A percentile compares a stretch with the other conserved stretches of the same genome.
phyloP scores from a whole-genome alignment of 192 early-diverging fungal species.

The Funneliformis mosseae region DNA sequence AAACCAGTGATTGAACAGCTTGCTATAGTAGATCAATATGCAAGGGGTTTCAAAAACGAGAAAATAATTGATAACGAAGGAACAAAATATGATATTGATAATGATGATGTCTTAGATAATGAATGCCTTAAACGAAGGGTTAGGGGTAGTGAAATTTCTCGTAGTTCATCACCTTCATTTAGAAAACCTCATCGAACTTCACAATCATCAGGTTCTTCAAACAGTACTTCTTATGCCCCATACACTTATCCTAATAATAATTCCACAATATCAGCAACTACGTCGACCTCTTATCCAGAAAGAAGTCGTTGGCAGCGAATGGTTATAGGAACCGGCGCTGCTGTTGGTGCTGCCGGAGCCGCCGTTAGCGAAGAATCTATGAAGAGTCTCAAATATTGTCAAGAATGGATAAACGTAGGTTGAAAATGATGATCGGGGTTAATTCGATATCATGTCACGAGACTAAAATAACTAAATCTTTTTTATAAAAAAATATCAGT shows the following conservation, averaged over 20 bases:
- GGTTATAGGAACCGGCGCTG: conserved; percentile 61
- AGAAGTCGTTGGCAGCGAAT: conserved; percentile 61
- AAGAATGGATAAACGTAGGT: conserved; percentile 76
- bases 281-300: not conserved
- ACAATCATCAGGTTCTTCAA: conserved; percentile 26
- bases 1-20: not conserved
- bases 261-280: conserved; percentile 11
- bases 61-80: not conserved
- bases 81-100: not conserved
- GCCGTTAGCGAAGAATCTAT: conserved; percentile 89
- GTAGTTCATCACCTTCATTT: not conserved
- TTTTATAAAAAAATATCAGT: conserved; percentile 43
- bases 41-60: not conserved
- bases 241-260: conserved; percentile 26
- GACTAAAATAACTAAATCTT: not conserved
- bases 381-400: conserved; percentile 84
- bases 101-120: not conserved
- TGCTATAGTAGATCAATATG: conserved; percentile 4
- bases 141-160: not conserved
- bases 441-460: not conserved
- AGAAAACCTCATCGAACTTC: conserved; percentile 23
- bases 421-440: not conserved
- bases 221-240: not conserved
- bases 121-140: conserved; percentile 2
- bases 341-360: conserved; percentile 69